Percentiles rank a stretch among this genome's conserved stretches.
Conservation (phyloP, 108 stramenopile species). For the Fragilaria radians region DNA sequence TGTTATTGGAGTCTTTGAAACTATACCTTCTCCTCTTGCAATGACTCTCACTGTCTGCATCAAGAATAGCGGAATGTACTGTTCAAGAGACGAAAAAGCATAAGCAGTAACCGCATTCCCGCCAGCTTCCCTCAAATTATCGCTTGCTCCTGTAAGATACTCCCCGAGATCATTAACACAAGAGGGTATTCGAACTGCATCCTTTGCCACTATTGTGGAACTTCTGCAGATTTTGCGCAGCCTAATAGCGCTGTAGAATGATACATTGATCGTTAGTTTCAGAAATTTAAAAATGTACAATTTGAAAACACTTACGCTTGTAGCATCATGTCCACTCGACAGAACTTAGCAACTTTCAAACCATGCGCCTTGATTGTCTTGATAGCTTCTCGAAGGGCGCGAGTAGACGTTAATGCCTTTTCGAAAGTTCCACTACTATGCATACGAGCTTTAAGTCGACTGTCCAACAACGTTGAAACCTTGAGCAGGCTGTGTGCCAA, state of each 20-base stretch:
- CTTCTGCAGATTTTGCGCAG: slow-evolving; percentile 73
- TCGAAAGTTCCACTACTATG: slow-evolving; percentile 44
- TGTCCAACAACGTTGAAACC: slow-evolving; percentile 67
- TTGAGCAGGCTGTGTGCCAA: slow-evolving; percentile 71
- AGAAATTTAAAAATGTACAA: not conserved
- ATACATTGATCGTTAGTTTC: not conserved
- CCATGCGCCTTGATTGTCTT: slow-evolving; percentile 73
- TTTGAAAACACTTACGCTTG: slow-evolving; percentile 37
- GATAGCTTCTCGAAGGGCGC: slow-evolving; percentile 71
- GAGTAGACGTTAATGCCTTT: slow-evolving; percentile 49
- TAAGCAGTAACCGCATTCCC: slow-evolving; percentile 82
- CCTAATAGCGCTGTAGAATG: slow-evolving; percentile 36
- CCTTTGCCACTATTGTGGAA: slow-evolving; percentile 73
- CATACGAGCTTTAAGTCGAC: slow-evolving; percentile 51
- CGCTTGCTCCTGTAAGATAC: slow-evolving; percentile 72
- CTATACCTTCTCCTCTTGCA: slow-evolving; percentile 57
- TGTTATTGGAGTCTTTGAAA: slow-evolving; percentile 51
- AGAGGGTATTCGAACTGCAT: slow-evolving; percentile 77
- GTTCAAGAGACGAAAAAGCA: slow-evolving; percentile 76
- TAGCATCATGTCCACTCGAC: slow-evolving; percentile 67
- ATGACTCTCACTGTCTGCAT: slow-evolving; percentile 78
- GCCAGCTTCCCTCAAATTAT: slow-evolving; percentile 74
- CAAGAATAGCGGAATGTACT: slow-evolving; percentile 75
- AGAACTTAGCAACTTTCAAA: slow-evolving; percentile 78
- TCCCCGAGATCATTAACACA: slow-evolving; percentile 83